Evolutionary conservation across 2,329 filamentous ascomycete genomes (phyloP), one percentile per base, ranked within the genome.

Genomic region (Ophiostoma sp.): DNA sequence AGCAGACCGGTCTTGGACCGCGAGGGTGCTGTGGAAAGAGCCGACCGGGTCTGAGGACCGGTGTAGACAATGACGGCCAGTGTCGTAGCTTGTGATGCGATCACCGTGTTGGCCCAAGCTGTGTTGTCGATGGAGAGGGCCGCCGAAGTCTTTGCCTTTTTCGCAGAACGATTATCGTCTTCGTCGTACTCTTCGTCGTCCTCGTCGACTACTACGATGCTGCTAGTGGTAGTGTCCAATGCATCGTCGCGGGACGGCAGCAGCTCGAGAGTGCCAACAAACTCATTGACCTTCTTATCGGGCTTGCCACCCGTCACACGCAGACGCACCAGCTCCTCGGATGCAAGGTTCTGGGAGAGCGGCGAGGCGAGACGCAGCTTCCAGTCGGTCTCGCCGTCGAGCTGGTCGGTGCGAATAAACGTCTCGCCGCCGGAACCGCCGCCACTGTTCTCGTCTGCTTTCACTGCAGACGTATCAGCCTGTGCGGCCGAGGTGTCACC

Each of bases 381-480:
- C 96, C 95, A 99, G 76, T 99, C 95, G 0, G 95, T 99, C 79
- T 99, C 95, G 73, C 95, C 95, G 75, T 99, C 95, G 9, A 99
- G 84, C 76, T 99, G 95, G 77, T 99, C 95, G 1, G 96, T 99
- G 70, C 95, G 87, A 75, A 99, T 98, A 75, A 99, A 99, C 0
- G 94, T 94, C 78, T 99, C 96, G 41, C 93, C 93, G 40, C 83
- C 82, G n/a, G 84, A 79, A 12, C 52, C 44, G 36, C 52, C 41
- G 42, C n/a, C 60, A 42, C 47, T 41, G 49, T 60, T 38, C 18
- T 69, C 73, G 0, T 9, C 58, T 4, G 16, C 9, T 2, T 68
- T 49, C 12, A n/a, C 62, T 5, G 47, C 77, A 36, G 52, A 12
- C 2, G 55, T 27, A 5, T 18, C 55, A 40, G 11, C 16, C 38